These are phyloP conservation scores for Eleusine coracana DNA, from an alignment of 176 grass and related monocot species.

Conservation along the genomic window DNA sequence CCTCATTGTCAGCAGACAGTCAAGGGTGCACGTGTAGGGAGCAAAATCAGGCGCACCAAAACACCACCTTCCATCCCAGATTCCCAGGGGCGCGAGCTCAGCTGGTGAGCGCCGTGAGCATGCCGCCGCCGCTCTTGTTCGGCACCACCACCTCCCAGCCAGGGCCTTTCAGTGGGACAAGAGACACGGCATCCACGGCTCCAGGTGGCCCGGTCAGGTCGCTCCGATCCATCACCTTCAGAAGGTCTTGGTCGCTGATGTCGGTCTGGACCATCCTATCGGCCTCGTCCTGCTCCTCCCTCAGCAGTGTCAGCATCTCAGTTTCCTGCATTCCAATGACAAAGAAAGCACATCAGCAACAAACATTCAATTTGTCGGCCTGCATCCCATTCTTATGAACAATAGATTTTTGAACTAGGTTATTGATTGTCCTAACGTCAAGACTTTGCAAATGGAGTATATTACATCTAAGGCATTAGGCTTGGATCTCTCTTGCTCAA, in stretches of 20 bases:
- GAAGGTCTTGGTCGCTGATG: slow-evolving; percentile 68
- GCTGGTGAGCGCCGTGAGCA: slow-evolving; percentile 73
- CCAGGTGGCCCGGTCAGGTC: slow-evolving; percentile 45
- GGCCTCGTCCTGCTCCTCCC: slow-evolving; percentile 69
- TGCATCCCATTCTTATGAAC: background rate
- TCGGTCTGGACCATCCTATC: slow-evolving; percentile 86
- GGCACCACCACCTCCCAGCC: slow-evolving; percentile 93
- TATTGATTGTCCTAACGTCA: too few relatives aligned
- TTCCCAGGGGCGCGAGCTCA: slow-evolving; percentile 17
- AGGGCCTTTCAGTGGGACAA: slow-evolving; percentile 73
- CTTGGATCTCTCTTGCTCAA: slow-evolving; percentile 79
- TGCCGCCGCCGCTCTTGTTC: slow-evolving; percentile 61
- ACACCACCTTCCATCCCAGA: background rate
- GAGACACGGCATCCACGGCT: background rate
- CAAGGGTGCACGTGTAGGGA: background rate
- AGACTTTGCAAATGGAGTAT: background rate
- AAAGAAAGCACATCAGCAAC: background rate
- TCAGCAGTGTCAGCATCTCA: slow-evolving; percentile 76
- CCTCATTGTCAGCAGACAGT: background rate
- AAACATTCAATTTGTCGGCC: background rate
- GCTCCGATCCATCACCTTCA: slow-evolving; percentile 68
- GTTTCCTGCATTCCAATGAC: slow-evolving; percentile 48
- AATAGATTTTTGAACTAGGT: background rate
- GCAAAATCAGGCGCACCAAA: background rate
- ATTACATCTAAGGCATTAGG: slow-evolving; percentile 62